These are phyloP conservation scores for Pleurotus pulmonarius DNA, from an alignment of 768 basidiomycete genomes.

Conservation along the genomic window DNA sequence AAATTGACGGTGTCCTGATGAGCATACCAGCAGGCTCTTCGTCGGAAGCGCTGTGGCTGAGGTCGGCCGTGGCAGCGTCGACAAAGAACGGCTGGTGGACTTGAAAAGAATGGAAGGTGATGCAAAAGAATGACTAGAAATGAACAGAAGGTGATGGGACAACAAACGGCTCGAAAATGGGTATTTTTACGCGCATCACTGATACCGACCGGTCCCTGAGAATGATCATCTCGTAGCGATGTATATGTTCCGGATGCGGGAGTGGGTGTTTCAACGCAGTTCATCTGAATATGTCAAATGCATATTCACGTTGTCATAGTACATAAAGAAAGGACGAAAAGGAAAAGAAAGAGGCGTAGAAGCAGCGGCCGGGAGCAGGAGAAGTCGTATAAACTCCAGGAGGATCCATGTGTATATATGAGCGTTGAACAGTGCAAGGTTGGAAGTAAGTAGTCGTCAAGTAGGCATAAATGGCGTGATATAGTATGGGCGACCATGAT, in stretches of 20 bases:
- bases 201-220: not conserved
- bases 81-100: not conserved
- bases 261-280: conserved; percentile 8
- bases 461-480: conserved; percentile 68
- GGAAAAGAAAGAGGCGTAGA: not conserved
- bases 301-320: not conserved
- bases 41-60: not conserved
- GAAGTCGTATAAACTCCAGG: conserved; percentile 6
- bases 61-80: not conserved
- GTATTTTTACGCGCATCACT: conserved; percentile 3
- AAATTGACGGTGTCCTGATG: conserved; percentile 1
- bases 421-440: conserved; percentile 12
- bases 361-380: not conserved
- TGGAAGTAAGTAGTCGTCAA: conserved; percentile 45
- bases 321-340: not conserved
- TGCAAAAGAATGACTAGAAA: conserved; percentile 6
- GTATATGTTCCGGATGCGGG: not conserved
- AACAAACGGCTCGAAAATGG: not conserved
- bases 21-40: conserved; percentile 1
- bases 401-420: conserved; percentile 6
- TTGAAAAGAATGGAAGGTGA: conserved; percentile 6
- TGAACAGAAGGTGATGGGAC: conserved; percentile 6
- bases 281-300: conserved; percentile 6
- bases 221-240: not conserved
- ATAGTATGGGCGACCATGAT: conserved; percentile 35